Evolutionary conservation across 768 basidiomycete species (phyloP).

Genomic region (Phallus indusiatus): DNA sequence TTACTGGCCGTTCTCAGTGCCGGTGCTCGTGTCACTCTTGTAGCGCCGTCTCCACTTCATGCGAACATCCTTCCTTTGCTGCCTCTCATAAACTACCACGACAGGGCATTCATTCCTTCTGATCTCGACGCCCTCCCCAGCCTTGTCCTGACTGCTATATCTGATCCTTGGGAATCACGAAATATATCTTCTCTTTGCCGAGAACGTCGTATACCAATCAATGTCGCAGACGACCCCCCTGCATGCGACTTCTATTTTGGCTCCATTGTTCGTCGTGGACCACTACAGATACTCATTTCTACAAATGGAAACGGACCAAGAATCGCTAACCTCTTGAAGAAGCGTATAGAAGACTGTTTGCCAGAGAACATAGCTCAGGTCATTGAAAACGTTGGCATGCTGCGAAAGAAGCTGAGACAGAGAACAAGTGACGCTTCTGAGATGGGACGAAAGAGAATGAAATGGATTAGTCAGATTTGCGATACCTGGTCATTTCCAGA

Average conservation of each 20-base stretch:
- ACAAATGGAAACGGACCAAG: constrained; percentile 92
- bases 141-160: constrained; percentile 92
- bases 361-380: constrained; percentile 67
- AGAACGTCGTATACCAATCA: constrained; percentile 68
- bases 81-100: constrained; percentile 54
- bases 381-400: constrained; percentile 66
- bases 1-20: constrained; percentile 78
- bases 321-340: constrained; percentile 75
- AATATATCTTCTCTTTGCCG: constrained; percentile 66
- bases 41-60: constrained; percentile 68
- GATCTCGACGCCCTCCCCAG: constrained; percentile 57
- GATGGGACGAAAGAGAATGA: constrained; percentile 73
- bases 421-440: constrained; percentile 74
- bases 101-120: constrained; percentile 55
- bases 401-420: constrained; percentile 64
- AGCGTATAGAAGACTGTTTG: constrained; percentile 55
- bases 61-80: constrained; percentile 47
- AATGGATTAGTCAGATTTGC: constrained; percentile 85
- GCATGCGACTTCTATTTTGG: constrained; percentile 99
- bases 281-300: constrained; percentile 91
- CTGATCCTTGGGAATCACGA: constrained; percentile 64
- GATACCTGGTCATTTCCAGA: constrained; percentile 81
- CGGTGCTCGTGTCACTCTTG: constrained; percentile 67
- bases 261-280: constrained; percentile 81
- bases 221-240: constrained; percentile 93